These are phyloP conservation scores for Rugonectria rugulosa DNA, from an alignment of 2,329 filamentous ascomycete genomes.

Conservation along the genomic window DNA sequence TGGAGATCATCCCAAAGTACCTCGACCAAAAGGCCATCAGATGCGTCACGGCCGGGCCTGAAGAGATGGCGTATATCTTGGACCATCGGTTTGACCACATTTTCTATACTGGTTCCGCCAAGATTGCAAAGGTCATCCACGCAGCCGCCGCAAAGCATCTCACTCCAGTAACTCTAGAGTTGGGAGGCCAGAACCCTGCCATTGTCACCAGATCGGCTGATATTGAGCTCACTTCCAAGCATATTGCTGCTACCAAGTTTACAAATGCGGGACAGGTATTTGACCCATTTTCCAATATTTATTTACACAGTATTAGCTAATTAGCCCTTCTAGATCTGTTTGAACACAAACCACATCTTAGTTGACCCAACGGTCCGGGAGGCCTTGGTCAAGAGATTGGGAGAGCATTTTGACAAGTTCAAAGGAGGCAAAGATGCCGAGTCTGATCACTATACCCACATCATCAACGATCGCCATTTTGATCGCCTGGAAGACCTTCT, in stretches of 20 bases:
- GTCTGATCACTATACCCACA: no score
- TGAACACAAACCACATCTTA: not conserved
- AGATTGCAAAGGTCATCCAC: constrained; percentile 47
- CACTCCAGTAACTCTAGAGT: constrained; percentile 53
- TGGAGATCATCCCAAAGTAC: constrained; percentile 50
- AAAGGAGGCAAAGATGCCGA: no score
- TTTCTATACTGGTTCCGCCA: constrained; percentile 54
- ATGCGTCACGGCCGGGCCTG: constrained; percentile 46
- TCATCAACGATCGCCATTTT: no score
- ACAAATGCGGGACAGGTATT: constrained; percentile 47
- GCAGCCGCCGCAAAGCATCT: constrained; percentile 53
- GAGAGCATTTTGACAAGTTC: no score
- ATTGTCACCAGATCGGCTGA: constrained; percentile 52
- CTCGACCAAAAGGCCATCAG: constrained; percentile 49
- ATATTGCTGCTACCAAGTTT: constrained; percentile 52
- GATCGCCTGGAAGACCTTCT: no score
- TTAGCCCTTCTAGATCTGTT: not conserved
- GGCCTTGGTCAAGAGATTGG: no score
- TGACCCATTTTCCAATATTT: not conserved
- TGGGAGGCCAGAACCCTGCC: constrained; percentile 54
- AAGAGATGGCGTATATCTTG: constrained; percentile 47
- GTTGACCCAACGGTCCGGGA: no score
- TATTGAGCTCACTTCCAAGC: constrained; percentile 51
- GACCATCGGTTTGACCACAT: constrained; percentile 51
- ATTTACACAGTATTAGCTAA: no score